Evolutionary conservation across 352 stramenopile species (phyloP), one percentile per base, ranked within the genome.

Genomic region (Bremia lactucae): DNA sequence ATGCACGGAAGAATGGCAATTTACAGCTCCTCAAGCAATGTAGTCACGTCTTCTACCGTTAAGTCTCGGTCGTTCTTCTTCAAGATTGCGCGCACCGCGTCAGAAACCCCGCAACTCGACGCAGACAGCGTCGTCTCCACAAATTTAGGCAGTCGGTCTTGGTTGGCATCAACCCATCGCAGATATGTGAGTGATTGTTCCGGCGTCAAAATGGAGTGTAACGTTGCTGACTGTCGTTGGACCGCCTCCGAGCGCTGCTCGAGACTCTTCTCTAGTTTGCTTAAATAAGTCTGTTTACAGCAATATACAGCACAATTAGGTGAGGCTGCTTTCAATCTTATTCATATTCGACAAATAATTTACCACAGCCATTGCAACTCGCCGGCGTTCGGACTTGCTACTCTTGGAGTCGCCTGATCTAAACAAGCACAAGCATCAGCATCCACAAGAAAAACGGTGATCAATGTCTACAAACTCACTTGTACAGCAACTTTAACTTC

Each of bases 401-500:
- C 67, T 72, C 59, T 87, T 92, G 13, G 72, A 75, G 40, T 89
- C 75, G 9, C 72, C 69, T 31, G 72, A 82, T 37, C 79, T 86
- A 49, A 22, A 45, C 29, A 23, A 25, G 25, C 8, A 6, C 2
- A 25, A 22, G n/a, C 1, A 41, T 59, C 20, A 64, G 38, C 10
- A 33, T 2, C 2, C 31, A 28, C 21, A 20, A 26, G n/a, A n/a
- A n/a, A n/a, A n/a, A n/a, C n/a, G n/a, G n/a, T n/a, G n/a, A n/a
- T n/a, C n/a, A n/a, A n/a, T n/a, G n/a, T n/a, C n/a, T n/a, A n/a
- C n/a, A n/a, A 41, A 60, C 71, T 36, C 62, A 87, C 79, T 88
- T 92, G 63, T 93, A 93, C 5, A 90, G 45, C 3, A 72, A 72
- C 55, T 88, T 89, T 42, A 94, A 71, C 46, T 94, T 94, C 50